These are phyloP conservation scores for Boletus pseudo-olivaceus DNA, from an alignment of 768 basidiomycete species.

Conservation along the genomic window DNA sequence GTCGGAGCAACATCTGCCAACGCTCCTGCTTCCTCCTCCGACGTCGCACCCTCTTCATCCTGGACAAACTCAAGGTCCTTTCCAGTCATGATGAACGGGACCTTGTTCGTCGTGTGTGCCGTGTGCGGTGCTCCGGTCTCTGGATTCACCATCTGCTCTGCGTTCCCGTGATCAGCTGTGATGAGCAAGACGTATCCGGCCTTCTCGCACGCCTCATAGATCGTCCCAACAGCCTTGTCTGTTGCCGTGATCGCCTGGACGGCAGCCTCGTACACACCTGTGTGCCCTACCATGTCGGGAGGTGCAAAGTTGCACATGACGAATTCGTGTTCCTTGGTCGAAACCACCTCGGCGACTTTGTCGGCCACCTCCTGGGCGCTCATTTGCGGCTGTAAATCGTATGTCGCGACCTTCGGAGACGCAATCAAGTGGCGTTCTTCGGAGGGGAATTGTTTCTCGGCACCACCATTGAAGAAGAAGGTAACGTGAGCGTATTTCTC, in stretches of 20 bases:
- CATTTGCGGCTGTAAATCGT: conserved; percentile 91
- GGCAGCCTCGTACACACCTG: conserved; percentile 87
- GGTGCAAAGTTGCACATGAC: conserved; percentile 99
- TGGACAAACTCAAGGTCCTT: conserved; percentile 51
- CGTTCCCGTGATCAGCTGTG: conserved; percentile 95
- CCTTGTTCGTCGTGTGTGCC: conserved; percentile 83
- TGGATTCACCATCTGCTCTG: conserved; percentile 87
- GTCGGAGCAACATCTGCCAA: conserved; percentile 92
- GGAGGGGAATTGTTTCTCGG: conserved; percentile 83
- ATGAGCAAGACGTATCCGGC: conserved; percentile 84
- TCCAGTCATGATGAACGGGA: conserved; percentile 87
- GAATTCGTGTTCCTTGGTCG: conserved; percentile 69
- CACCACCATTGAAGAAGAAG: conserved; percentile 97
- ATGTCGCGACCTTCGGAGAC: conserved; percentile 92
- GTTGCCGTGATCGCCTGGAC: conserved; percentile 86
- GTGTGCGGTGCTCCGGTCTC: conserved; percentile 87
- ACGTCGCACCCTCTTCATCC: conserved; percentile 46
- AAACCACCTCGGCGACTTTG: conserved; percentile 86
- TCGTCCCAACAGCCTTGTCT: conserved; percentile 83
- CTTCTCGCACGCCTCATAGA: conserved; percentile 80
- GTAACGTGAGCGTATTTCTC: conserved; percentile 98
- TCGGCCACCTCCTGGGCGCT: conserved; percentile 84
- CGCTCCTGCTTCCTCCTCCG: conserved; percentile 63
- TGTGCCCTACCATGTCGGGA: conserved; percentile 97
- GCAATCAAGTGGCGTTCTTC: conserved; percentile 88